Evolutionary conservation across 169 alveolate genomes (phyloP), one percentile per base, ranked within the genome.

Genomic region (Plasmodium fragile): DNA sequence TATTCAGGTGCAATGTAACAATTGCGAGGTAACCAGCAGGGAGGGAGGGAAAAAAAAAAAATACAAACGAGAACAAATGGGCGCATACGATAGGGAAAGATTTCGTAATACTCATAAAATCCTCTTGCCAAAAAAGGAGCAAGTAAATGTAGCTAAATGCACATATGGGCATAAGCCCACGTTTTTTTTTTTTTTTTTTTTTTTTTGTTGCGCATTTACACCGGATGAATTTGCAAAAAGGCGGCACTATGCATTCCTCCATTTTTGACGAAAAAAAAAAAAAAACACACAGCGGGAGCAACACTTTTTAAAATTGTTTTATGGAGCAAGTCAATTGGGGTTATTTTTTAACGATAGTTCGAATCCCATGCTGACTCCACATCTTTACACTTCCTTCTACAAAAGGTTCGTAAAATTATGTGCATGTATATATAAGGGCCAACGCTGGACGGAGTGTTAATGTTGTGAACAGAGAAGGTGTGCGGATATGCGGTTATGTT

Each of bases 171-270:
- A 28, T 65, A n/a, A n/a, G 30, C 75, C 75, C 41, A 65, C 30
- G 75, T 65, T 72, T 72, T 72, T 72, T 72, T 72, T 72, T 28
- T 28, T 72, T 72, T 72, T 72, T 0, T 18, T 72, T 72, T 72
- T 28, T 30, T 41, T 73, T 73, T 34, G 6, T 34, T 4, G 25
- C 13, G 25, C 82, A 8, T 73, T 73, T 73, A 32, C 82, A 73
- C 28, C 11, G 75, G 36, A 5, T 65, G 75, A 18, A 36, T 65
- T 65, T 65, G 30, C 75, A 65, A 65, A 65, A 22, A 65, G 5
- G 39, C 41, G n/a, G 36, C 75, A 25, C 11, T 49, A 49, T 16
- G 22, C 16, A 49, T 49, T 16, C 59, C 59, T 49, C 59, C 22
- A 49, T 13, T 49, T 0, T 49, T 49, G 59, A 49, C 59, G 59